Base-by-base conservation (phyloP, 331 rosid genomes). In the Cydonia oblonga region DNA sequence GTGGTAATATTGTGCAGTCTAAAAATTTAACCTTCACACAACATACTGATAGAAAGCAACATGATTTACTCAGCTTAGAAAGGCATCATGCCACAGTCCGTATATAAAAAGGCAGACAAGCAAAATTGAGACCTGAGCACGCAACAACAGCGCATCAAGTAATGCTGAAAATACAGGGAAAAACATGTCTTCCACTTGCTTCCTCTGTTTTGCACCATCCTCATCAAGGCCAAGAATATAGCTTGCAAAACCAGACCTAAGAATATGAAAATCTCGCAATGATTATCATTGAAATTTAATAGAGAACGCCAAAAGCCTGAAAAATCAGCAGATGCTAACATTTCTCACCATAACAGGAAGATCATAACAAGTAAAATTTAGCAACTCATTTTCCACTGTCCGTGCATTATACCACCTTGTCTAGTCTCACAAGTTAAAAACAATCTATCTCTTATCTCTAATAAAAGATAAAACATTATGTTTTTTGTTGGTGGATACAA, bases 221-320 rank as follows among this genome's bases (percentile, higher is more conserved):
- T 81, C 95, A 72, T 83, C 89, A 80, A 89, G 84, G 73, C 88
- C 92, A 85, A 93, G 92, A 80, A 90, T 84, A 82, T 85, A 93
- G 87, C 95, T 85, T 7, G 95, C 95, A 73, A 90, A 85, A 80
- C 92, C 79, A 74, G 90, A 90, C 98, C 98, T 93, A 93, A 72
- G 63, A 84, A 79, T 81, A 72, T 68, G 58, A 59, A 71, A 65
- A 25, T 22, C 38, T 71, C 58, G 11, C 56, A 58, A 66, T 80
- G 69, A 82, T 46, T 44, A 56, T 44, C 14, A 32, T 11, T 58
- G 49, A 19, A 30, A 59, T 63, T 42, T 70, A 53, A 73, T 52
- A 64, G 30, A 18, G 15, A 71, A n/a, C 19, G 9, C 4, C 54
- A 23, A 14, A 11, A 33, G 18, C 66, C 35, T 22, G 54, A 57